Evolutionary conservation across 208 protist species (phyloP).

Genomic region (Trypanosoma brucei): DNA sequence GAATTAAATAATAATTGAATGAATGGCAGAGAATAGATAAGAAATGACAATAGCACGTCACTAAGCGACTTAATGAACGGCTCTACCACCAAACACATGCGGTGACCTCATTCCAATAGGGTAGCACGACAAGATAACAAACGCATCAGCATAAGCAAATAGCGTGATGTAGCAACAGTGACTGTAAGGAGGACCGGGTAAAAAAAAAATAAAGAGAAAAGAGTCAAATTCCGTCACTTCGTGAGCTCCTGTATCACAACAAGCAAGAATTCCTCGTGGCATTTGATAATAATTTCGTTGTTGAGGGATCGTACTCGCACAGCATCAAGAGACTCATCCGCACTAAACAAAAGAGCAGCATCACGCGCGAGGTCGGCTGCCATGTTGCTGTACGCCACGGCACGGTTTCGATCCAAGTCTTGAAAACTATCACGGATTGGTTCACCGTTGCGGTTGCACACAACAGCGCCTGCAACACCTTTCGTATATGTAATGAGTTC

Average conservation of each 20-base stretch:
- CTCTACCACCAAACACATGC: too few species aligned
- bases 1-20: too few species aligned
- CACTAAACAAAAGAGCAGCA: constrained; percentile 23
- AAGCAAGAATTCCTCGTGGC: constrained; percentile 63
- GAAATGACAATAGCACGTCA: too few species aligned
- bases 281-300: constrained; percentile 79
- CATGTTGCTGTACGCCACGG: constrained; percentile 47
- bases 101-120: too few species aligned
- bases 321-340: constrained; percentile 52
- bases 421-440: constrained; percentile 84
- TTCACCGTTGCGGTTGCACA: constrained; percentile 65
- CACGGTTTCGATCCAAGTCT: constrained; percentile 62
- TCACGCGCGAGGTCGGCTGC: constrained; percentile 47
- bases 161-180: too few species aligned
- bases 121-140: too few species aligned
- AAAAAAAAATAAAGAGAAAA: not conserved
- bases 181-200: too few species aligned
- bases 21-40: too few species aligned
- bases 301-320: constrained; percentile 64
- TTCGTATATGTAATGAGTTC: constrained; percentile 86
- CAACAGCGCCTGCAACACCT: constrained; percentile 71
- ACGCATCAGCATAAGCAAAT: not conserved
- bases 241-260: constrained; percentile 79
- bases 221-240: constrained; percentile 19
- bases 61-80: too few species aligned